Evolutionary conservation across 1,284 basidiomycete genomes (phyloP), one percentile per base, ranked within the genome.

Genomic region (Trichosporon sp.): DNA sequence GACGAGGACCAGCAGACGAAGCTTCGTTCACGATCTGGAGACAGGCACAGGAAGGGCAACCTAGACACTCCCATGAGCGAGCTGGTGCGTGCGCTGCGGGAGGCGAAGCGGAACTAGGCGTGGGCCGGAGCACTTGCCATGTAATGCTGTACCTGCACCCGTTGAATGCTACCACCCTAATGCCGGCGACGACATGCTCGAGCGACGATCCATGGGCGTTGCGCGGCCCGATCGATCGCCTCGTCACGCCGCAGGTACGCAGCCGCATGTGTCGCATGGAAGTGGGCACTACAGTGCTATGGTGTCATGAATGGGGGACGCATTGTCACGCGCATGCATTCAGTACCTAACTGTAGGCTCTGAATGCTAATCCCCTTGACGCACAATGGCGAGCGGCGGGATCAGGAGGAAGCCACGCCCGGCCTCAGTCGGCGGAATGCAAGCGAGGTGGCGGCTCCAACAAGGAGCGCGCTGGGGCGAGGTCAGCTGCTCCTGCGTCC

Each of bases 41-140:
- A 64, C 42, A 35, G 53, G 44, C 47, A 51, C 21, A 18, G n/a
- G 13, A 27, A 44, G 34, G 13, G 56, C n/a, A 7, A 29, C 31
- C 64, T 32, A 29, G 47, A 21, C 3, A 32, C 23, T 34, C 65
- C 65, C 23, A 35, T 53, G 47, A 65, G 65, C 29, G 68, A 69
- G 65, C 68, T 69, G 6, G 68, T 69, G 21, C 68, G 68, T 12
- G 68, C 68, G 1, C 68, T 69, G 25, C 64, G 68, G 3, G 65
- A 60, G 29, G 56, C 56, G 56, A 60, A 60, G 56, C 56, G 56
- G 18, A 31, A 29, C 7, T 60, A 31, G 29, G 6, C 29, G 27
- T 31, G 29, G 6, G 23, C 8, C 29, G 29, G 6, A 18, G 29
- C 47, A 21, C 21, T 6, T 60, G 27, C 15, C n/a, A n/a, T 60